Evolutionary conservation across 257 asterid genomes (phyloP).

Genomic region (Forsythia viridissima): DNA sequence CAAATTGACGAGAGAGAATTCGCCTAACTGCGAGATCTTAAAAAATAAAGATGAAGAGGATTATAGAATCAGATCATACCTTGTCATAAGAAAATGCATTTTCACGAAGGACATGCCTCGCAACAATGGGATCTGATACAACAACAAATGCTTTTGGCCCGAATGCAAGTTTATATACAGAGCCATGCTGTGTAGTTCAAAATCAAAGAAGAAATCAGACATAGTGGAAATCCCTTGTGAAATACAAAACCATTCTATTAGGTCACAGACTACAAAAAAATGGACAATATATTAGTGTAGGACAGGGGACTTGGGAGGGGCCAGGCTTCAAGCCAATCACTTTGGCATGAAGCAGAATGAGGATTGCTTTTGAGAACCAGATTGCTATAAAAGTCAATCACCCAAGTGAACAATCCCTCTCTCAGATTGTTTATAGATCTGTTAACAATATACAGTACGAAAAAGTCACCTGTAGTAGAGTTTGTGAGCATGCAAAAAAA

Average conservation of each 20-base stretch:
- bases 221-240: constrained; percentile 12
- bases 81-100: constrained; percentile 92
- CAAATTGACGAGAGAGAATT: not conserved
- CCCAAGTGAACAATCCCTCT: not conserved
- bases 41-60: not conserved
- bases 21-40: constrained; percentile 5
- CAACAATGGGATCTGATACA: constrained; percentile 92
- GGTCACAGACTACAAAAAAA: not conserved
- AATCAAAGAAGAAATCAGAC: constrained; percentile 22
- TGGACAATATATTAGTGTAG: not conserved
- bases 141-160: constrained; percentile 97
- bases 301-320: not conserved
- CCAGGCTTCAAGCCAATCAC: not conserved
- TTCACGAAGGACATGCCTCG: constrained; percentile 92
- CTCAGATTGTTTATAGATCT: not conserved
- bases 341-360: not conserved
- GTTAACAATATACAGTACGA: not conserved
- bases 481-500: not conserved
- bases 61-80: constrained; percentile 41
- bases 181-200: constrained; percentile 72
- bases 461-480: not conserved
- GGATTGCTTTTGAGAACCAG: not conserved
- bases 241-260: not conserved
- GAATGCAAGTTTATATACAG: constrained; percentile 93
- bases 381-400: not conserved